Base-by-base conservation (phyloP, 495 filamentous ascomycete genomes). In the Penicillium angulare region DNA sequence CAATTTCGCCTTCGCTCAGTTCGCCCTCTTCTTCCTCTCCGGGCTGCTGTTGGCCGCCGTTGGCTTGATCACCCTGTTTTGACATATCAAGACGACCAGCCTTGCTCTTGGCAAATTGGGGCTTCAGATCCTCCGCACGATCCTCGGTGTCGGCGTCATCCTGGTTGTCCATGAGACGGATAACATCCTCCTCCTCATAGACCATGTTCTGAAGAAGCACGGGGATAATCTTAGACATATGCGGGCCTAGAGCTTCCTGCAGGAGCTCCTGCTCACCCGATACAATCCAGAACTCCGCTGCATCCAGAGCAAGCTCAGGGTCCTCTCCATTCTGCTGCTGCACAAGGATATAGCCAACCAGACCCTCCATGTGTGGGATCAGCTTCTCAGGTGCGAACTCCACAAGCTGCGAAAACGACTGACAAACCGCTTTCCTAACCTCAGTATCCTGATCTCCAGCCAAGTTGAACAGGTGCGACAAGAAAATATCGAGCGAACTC, bases 201-300 rank as follows among this genome's bases (percentile, higher is more conserved):
- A 97, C 84, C 93, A 99, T 99, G 60, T 89, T 92, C 50, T 92
- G 84, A 2, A 99, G 80, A 35, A 99, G 70, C 13, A 97, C 86
- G 0, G 93, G 92, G 15, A 99, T 84, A 40, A 99, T 90, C 64
- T 89, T 89, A 47, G 79, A 69, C 53, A 99, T 82, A 63, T 86
- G 88, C 1, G 89, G 90, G 5, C 76, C 84, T 16, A 99, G 68
- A 0, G 80, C 75, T 32, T 80, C 77, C 66, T 87, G 87, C 41
- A 99, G 67, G 41, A 82, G 79, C 29, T 86, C 77, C 63, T 96
- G 89, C 66, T 96, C 95, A 22, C 92, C 92, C 24, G 96, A 84
- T 42, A 88, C 87, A 41, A 99, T 82, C 90, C 92, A 99, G 63
- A 99, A 99, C 68, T 97, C 93, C 7, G 95, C 92, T 13, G 93